These are phyloP conservation scores for Incumbomyces lentus DNA, from an alignment of 2,329 filamentous ascomycete species.

Conservation along the genomic window DNA sequence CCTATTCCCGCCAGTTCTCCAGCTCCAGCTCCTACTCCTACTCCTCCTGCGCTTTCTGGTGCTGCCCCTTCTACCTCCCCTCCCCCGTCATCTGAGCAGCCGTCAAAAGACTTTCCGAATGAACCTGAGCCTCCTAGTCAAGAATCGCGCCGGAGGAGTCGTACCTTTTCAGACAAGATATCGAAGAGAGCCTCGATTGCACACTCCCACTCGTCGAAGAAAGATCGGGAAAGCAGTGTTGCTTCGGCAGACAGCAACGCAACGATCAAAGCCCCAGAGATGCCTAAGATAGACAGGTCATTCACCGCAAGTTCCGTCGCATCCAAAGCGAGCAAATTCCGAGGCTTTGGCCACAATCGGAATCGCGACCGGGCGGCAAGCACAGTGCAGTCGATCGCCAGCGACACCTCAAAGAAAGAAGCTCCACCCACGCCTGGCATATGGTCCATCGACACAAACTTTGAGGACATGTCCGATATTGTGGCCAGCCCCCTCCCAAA, in stretches of 20 bases:
- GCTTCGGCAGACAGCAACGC: slow-evolving; percentile 24
- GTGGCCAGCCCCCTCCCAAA: slow-evolving; percentile 50
- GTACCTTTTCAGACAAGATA: slow-evolving; percentile 31
- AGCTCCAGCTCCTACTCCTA: too few relatives aligned
- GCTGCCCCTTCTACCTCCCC: too few relatives aligned
- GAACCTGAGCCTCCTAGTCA: slow-evolving; percentile 46
- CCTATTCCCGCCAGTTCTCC: too few relatives aligned
- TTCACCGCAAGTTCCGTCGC: slow-evolving; percentile 13
- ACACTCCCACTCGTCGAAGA: slow-evolving; percentile 13
- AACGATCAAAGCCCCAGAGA: slow-evolving; percentile 22
- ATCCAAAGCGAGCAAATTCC: slow-evolving; percentile 11
- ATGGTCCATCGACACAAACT: slow-evolving; percentile 62
- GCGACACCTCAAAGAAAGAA: slow-evolving; percentile 24
- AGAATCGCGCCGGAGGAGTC: slow-evolving; percentile 38
- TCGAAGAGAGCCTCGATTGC: neutral
- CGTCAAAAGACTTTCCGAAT: slow-evolving; percentile 36
- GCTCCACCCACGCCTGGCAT: neutral
- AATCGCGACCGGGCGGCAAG: slow-evolving; percentile 24
- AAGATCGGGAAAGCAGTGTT: slow-evolving; percentile 23
- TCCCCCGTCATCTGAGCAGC: too few relatives aligned
- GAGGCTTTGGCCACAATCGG: slow-evolving; percentile 15
- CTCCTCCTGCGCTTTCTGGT: too few relatives aligned
- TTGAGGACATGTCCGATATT: slow-evolving; percentile 86
- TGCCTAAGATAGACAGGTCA: slow-evolving; percentile 17
- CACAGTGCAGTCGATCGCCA: slow-evolving; percentile 27